Evolutionary conservation across 805 yeast genomes (phyloP), one percentile per base, ranked within the genome.

Genomic region (Cyberlindnera amylophila): DNA sequence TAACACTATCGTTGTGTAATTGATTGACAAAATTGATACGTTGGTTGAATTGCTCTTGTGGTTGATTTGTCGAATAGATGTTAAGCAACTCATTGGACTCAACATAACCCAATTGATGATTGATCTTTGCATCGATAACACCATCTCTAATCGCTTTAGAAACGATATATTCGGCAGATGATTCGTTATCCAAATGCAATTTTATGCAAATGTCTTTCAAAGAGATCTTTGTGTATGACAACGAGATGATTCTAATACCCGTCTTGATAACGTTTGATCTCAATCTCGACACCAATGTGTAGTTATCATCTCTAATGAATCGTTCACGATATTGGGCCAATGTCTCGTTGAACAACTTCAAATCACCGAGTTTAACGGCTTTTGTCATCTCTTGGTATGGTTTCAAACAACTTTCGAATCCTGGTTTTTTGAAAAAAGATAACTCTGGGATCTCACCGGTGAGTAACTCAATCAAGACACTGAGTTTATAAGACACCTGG

Each of bases 211-310:
- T 89, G 60, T 93, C 99, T 64, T 84, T 86, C 56, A 93, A 74
- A 4, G 97, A 86, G 47, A 93, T 93, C 61, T 79, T 82, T 46
- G 93, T 85, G 69, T 93, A 93, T 6, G 96, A 82, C 56, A 93
- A 70, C 11, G 96, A 86, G 58, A 93, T 87, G 57, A 87, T 85
- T 64, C 98, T 79, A 47, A 93, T 88, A 59, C 99, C 99, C 1
- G 99, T 90, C 68, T 91, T 93, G 66, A 93, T 93, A 48, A 93
- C 99, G 63, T 91, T 93, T 61, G 95, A 96, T 63, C 97, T 85
- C 59, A 93, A 74, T 58, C 98, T 79, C 35, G 88, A 74, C 34
- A 93, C 93, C 54, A 93, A 74, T 31, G 87, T 86, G 62, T 81
- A 86, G 54, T 82, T 86, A 38, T 83, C 87, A 64, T 93, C 99